Conservation (phyloP, 164 flowering plant genomes). For the Chimonanthus salicifolius region DNA sequence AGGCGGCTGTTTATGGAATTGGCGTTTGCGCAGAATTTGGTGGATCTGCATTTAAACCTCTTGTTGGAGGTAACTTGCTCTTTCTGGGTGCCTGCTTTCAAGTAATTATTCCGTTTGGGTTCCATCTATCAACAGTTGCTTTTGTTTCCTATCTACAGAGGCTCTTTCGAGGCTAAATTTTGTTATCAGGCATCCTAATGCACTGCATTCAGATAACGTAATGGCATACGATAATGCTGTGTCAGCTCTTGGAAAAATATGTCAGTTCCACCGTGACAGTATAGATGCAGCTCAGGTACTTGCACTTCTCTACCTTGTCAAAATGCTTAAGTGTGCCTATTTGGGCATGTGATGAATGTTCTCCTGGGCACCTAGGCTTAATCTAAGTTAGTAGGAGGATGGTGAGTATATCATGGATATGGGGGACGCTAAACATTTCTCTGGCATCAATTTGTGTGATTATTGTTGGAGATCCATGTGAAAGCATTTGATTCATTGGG, state of each 20-base stretch:
- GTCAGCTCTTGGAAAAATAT: constrained; percentile 71
- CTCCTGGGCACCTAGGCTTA: neutral
- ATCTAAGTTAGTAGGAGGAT: neutral
- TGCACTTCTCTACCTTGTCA: neutral
- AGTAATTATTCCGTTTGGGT: neutral
- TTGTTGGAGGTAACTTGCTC: constrained; percentile 69
- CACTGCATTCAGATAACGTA: constrained; percentile 41
- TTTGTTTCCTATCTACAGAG: constrained; percentile 42
- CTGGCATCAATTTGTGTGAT: too few species aligned
- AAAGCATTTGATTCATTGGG: too few species aligned
- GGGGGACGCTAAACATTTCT: neutral
- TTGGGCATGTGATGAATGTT: neutral
- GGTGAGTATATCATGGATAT: neutral
- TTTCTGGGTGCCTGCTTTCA: neutral
- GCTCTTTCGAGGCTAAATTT: constrained; percentile 86
- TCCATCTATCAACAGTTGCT: neutral
- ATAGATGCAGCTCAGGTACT: constrained; percentile 56
- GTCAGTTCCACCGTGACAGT: constrained; percentile 56
- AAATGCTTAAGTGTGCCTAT: neutral
- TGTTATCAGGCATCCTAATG: constrained; percentile 51
- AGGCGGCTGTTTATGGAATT: constrained; percentile 99
- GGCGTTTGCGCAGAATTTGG: constrained; percentile 99
- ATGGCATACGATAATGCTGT: constrained; percentile 71
- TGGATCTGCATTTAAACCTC: constrained; percentile 74
- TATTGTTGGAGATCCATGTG: too few species aligned